These are phyloP conservation scores for Hypoxylon sp. DNA, from an alignment of 2,329 filamentous ascomycete genomes.

Conservation along the genomic window DNA sequence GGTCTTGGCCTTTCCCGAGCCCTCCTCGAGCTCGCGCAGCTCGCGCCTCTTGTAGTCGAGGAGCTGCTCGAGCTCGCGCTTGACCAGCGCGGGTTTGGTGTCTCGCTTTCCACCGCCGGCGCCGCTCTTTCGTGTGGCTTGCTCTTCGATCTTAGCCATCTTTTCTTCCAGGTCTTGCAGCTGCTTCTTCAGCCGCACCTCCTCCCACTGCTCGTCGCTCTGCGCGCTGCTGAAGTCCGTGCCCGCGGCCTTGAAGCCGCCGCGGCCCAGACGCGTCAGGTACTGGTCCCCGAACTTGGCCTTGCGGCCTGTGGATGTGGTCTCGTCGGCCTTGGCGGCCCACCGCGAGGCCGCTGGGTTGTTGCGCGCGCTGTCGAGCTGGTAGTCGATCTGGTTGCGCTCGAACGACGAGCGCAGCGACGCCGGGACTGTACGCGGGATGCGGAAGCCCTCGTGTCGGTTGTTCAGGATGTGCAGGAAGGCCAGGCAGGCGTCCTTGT, in stretches of 20 bases:
- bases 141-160: slow-evolving; percentile 81
- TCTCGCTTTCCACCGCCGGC: slow-evolving; percentile 76
- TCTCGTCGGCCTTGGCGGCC: slow-evolving; percentile 80
- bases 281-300: slow-evolving; percentile 98
- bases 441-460: slow-evolving; percentile 92
- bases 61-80: slow-evolving; percentile 91
- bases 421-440: slow-evolving; percentile 89
- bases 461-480: slow-evolving; percentile 98
- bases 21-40: slow-evolving; percentile 77
- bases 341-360: slow-evolving; percentile 75
- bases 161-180: slow-evolving; percentile 88
- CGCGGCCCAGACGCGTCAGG: slow-evolving; percentile 86
- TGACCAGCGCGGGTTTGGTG: slow-evolving; percentile 88
- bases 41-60: slow-evolving; percentile 92
- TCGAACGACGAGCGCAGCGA: slow-evolving; percentile 93
- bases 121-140: slow-evolving; percentile 64
- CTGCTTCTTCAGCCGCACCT: slow-evolving; percentile 93
- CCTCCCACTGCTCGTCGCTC: slow-evolving; percentile 91
- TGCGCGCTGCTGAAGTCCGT: slow-evolving; percentile 90
- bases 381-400: slow-evolving; percentile 95
- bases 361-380: slow-evolving; percentile 77
- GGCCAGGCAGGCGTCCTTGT: slow-evolving; percentile 92
- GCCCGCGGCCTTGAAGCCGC: slow-evolving; percentile 80
- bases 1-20: slow-evolving; percentile 71
- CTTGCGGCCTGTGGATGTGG: slow-evolving; percentile 86